Conservation (phyloP, 257 asterid species). For the Verbascum thapsus region DNA sequence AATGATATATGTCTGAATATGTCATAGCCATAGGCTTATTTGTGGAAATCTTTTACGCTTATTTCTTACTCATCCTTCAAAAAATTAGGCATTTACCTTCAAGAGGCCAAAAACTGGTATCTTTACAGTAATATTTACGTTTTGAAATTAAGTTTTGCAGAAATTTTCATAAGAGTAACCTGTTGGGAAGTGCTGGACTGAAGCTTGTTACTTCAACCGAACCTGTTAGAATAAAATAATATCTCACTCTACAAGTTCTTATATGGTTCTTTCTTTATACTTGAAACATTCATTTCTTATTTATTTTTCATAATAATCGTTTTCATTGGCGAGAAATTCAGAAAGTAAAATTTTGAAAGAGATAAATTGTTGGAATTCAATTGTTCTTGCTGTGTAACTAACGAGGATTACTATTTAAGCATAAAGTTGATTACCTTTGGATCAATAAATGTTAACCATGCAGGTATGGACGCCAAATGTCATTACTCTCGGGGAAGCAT, state of each 20-base stretch:
- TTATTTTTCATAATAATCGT: not conserved
- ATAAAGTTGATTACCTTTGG: not conserved
- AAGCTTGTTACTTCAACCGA: not conserved
- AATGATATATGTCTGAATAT: not conserved
- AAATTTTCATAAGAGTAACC: not conserved
- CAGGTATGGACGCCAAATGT: conserved; percentile 90
- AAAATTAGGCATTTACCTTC: too few relatives aligned
- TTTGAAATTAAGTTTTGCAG: not conserved
- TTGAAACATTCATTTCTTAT: not conserved
- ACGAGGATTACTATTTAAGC: conserved; percentile 13
- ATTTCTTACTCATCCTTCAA: conserved; percentile 13
- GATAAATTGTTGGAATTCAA: conserved; percentile 10
- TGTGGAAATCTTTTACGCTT: not conserved
- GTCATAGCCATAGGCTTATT: not conserved
- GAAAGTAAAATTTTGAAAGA: not conserved
- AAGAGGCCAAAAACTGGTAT: not conserved
- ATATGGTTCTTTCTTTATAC: not conserved
- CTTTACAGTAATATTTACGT: not conserved
- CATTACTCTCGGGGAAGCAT: conserved; percentile 86
- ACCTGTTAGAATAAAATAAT: too few relatives aligned
- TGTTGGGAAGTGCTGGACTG: not conserved
- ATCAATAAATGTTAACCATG: conserved; percentile 14
- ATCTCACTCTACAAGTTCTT: not conserved
- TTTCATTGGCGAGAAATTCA: not conserved
- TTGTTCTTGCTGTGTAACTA: too few relatives aligned